Percentiles rank a stretch among this genome's conserved stretches.
phyloP scores from a whole-genome alignment of 1,139 yeast species.

The Ashbya aceris region DNA sequence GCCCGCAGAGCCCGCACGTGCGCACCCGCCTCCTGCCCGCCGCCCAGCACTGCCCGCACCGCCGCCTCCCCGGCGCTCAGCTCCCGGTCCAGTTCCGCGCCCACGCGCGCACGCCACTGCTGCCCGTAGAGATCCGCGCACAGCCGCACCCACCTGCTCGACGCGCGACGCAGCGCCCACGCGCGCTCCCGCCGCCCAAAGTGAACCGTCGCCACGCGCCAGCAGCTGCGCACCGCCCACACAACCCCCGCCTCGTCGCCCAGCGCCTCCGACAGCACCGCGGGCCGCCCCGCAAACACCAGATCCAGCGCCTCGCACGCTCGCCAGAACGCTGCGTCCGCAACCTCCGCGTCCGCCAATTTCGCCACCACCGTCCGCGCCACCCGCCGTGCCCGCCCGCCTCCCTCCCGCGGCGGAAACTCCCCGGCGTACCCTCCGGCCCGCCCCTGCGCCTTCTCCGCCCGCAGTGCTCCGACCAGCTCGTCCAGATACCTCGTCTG shows the following conservation, averaged over 20 bases:
- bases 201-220: conserved; percentile 13
- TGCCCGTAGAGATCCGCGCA: conserved; percentile 13
- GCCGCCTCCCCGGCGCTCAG: conserved; percentile 5
- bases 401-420: conserved; percentile 9
- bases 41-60: conserved; percentile 12
- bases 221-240: conserved; percentile 13
- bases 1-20: conserved; percentile 12
- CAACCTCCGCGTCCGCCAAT: conserved; percentile 13
- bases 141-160: conserved; percentile 20
- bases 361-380: conserved; percentile 19
- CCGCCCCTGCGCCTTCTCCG: conserved; percentile 8
- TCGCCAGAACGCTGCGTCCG: conserved; percentile 19
- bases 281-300: conserved; percentile 18
- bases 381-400: conserved; percentile 19
- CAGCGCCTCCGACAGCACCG: conserved; percentile 7
- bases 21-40: conserved; percentile 9
- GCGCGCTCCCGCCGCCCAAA: conserved; percentile 13
- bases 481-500: conserved; percentile 25
- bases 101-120: conserved; percentile 10
- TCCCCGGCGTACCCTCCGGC: not conserved
- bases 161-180: conserved; percentile 21
- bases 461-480: conserved; percentile 21
- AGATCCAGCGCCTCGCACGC: conserved; percentile 22
- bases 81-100: conserved; percentile 8
- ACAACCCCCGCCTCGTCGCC: conserved; percentile 12